Evolutionary conservation across 2,329 filamentous ascomycete genomes (phyloP).

Genomic region (Chaetomiaceae sp.): DNA sequence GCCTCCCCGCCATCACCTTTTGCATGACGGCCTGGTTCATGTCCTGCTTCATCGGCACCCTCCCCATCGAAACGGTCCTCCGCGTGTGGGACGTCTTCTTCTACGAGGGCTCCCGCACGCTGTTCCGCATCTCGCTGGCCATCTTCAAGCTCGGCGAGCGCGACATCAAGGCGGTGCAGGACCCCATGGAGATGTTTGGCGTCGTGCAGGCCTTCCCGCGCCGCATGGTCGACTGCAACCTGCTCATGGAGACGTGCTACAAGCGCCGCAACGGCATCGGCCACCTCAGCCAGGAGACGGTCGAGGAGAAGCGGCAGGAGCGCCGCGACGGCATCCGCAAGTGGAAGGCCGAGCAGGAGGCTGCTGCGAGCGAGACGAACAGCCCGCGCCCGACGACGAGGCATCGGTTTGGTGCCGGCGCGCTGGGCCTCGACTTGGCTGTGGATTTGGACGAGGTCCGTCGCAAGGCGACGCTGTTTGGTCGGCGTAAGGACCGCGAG

Average conservation of each 20-base stretch:
- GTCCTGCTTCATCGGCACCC: constrained; percentile 89
- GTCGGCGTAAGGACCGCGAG: constrained; percentile 37
- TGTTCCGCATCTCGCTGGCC: constrained; percentile 85
- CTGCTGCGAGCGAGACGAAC: constrained; percentile 15
- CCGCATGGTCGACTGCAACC: constrained; percentile 74
- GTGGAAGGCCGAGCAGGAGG: constrained; percentile 42
- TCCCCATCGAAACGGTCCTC: constrained; percentile 86
- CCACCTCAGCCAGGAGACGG: constrained; percentile 73
- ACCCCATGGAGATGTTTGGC: constrained; percentile 95
- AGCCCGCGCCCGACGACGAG: constrained; percentile 13
- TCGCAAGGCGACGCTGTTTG: constrained; percentile 44
- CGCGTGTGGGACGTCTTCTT: constrained; percentile 96
- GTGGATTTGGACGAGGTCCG: constrained; percentile 33
- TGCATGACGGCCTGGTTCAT: constrained; percentile 98
- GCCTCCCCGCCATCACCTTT: constrained; percentile 82
- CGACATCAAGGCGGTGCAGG: constrained; percentile 72
- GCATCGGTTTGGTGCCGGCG: constrained; percentile 22
- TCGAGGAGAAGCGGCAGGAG: constrained; percentile 71
- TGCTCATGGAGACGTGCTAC: constrained; percentile 77
- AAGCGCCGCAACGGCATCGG: constrained; percentile 74
- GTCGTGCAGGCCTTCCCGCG: constrained; percentile 85
- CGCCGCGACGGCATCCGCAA: constrained; percentile 46
- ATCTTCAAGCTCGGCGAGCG: constrained; percentile 85
- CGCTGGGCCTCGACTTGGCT: constrained; percentile 22
- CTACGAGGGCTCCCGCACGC: constrained; percentile 88